These are phyloP conservation scores for Ascochyta rabiei DNA, from an alignment of 2,329 filamentous ascomycete species.

Conservation along the genomic window DNA sequence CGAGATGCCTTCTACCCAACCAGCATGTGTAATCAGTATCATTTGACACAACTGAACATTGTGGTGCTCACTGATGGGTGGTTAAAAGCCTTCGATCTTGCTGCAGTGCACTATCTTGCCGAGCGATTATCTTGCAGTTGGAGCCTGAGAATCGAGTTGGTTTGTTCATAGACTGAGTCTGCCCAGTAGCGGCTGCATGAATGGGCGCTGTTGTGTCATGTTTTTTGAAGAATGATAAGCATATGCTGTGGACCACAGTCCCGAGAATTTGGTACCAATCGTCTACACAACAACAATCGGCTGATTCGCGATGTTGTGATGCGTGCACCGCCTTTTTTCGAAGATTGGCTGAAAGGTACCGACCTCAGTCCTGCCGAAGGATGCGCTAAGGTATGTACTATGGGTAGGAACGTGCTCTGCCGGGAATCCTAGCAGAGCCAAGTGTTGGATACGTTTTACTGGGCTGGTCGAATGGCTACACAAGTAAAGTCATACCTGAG, in stretches of 20 bases:
- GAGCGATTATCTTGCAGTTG: conserved; percentile 9
- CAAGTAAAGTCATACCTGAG: not conserved
- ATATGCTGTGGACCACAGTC: conserved; percentile 28
- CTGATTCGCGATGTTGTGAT: conserved; percentile 31
- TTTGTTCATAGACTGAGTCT: not conserved
- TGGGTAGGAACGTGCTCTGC: conserved; percentile 33
- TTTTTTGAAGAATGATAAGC: conserved; percentile 39
- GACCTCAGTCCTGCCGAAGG: conserved; percentile 14
- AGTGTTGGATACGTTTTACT: conserved; percentile 17
- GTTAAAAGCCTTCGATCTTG: not conserved
- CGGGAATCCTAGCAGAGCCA: conserved; percentile 23
- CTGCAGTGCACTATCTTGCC: conserved; percentile 5
- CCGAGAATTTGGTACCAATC: conserved; percentile 35
- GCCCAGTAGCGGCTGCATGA: not conserved
- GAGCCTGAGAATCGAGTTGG: not conserved
- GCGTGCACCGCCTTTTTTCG: conserved; percentile 26
- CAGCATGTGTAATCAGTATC: not conserved
- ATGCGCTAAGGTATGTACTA: conserved; percentile 27
- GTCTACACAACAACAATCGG: conserved; percentile 36
- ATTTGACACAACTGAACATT: no score
- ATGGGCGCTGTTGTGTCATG: conserved; percentile 18
- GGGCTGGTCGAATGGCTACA: conserved; percentile 11
- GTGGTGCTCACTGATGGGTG: not conserved
- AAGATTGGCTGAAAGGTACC: conserved; percentile 26
- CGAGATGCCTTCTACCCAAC: not conserved